Evolutionary conservation across 2,329 filamentous ascomycete species (phyloP).

Genomic region (Fusarium sp.): DNA sequence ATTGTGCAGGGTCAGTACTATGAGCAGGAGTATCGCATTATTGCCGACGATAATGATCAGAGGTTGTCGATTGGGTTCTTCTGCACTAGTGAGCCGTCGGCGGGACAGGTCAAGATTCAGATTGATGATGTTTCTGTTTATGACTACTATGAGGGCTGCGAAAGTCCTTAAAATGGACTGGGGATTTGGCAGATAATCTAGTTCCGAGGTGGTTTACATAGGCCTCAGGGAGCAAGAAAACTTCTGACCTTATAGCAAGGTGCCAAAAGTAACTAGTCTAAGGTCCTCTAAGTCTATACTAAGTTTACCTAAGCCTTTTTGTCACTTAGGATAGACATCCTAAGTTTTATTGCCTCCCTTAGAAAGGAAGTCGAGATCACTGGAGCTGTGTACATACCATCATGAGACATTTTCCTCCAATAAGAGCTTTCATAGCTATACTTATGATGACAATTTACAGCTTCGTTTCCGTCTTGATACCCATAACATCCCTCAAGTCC

Average conservation of each 20-base stretch:
- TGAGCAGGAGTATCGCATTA: background rate
- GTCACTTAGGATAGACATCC: no score
- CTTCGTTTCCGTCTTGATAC: fast-evolving
- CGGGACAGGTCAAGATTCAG: background rate
- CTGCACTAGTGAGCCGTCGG: background rate
- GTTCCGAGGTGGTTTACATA: background rate
- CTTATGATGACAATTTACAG: fast-evolving
- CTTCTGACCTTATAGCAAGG: no score
- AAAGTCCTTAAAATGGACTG: background rate
- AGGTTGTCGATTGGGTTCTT: background rate
- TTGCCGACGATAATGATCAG: background rate
- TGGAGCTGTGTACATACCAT: background rate
- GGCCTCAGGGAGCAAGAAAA: no score
- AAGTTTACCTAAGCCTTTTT: no score
- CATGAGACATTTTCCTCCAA: background rate
- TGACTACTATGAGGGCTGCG: slow-evolving; percentile 2
- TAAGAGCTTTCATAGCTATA: background rate
- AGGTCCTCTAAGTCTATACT: no score
- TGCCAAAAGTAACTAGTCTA: fast-evolving
- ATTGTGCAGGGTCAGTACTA: background rate
- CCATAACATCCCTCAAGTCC: background rate
- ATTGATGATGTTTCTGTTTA: background rate
- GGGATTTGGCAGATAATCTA: background rate
- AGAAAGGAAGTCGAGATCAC: background rate
- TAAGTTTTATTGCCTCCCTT: no score